phyloP scores from a whole-genome alignment of 1,139 yeast genomes.

The Nadsonia commutata region DNA sequence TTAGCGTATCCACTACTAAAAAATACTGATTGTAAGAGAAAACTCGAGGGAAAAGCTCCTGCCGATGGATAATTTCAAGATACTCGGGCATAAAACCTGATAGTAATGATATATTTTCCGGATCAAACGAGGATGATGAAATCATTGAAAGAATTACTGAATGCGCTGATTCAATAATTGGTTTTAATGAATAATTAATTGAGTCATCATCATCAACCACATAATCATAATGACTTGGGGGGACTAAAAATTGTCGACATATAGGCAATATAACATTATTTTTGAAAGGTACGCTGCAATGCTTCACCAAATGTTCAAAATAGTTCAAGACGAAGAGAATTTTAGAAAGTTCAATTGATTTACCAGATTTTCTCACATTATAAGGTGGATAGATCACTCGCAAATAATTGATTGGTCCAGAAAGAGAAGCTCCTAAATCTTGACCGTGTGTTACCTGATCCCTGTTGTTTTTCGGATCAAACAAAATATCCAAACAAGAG shows the following conservation, averaged over 20 bases:
- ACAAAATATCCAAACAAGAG: constrained; percentile 31
- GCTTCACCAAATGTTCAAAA: constrained; percentile 43
- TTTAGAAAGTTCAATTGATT: constrained; percentile 33
- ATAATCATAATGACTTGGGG: constrained; percentile 11
- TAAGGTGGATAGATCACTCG: neutral
- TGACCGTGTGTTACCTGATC: neutral
- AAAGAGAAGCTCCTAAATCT: neutral
- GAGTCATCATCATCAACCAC: neutral
- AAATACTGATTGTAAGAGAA: constrained; percentile 44
- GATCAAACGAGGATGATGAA: constrained; percentile 16
- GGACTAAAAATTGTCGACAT: constrained; percentile 29
- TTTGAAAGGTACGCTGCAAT: constrained; percentile 19
- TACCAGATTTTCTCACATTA: constrained; percentile 4
- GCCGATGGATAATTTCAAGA: constrained; percentile 13
- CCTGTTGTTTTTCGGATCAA: constrained; percentile 14
- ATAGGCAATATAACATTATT: constrained; percentile 29
- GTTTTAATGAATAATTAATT: constrained; percentile 16
- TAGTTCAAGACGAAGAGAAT: constrained; percentile 42
- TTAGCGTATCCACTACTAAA: constrained; percentile 44
- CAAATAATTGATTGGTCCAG: neutral
- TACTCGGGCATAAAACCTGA: constrained; percentile 25
- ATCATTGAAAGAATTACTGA: constrained; percentile 38
- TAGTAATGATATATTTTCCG: constrained; percentile 16
- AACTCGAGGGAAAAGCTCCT: constrained; percentile 41
- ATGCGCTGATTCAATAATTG: constrained; percentile 50